phyloP scores from a whole-genome alignment of 805 yeast species.

The Saccharomyces cerevisiae region DNA sequence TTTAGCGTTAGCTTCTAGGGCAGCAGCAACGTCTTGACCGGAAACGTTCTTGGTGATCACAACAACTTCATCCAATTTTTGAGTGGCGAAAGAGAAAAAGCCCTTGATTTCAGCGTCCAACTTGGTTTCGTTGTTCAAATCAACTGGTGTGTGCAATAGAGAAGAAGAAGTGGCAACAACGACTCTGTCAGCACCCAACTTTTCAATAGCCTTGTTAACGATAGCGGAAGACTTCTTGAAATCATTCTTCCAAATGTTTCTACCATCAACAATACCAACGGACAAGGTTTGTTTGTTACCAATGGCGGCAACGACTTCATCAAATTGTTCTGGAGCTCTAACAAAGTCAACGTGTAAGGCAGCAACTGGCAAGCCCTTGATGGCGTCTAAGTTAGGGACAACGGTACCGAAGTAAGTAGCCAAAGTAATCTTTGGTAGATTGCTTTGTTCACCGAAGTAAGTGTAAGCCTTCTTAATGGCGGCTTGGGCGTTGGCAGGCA shows the following conservation, averaged over 20 bases:
- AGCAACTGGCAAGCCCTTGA: conserved; percentile 84
- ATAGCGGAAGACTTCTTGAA: conserved; percentile 75
- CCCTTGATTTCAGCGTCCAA: conserved; percentile 85
- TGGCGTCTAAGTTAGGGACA: conserved; percentile 87
- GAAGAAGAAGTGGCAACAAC: conserved; percentile 94
- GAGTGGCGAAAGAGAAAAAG: conserved; percentile 98
- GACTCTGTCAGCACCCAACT: conserved; percentile 80
- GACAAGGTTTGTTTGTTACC: conserved; percentile 71
- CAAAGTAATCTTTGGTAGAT: conserved; percentile 70
- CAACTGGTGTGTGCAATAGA: conserved; percentile 96
- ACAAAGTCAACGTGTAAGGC: conserved; percentile 96
- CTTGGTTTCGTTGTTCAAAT: conserved; percentile 85
- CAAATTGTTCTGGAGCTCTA: conserved; percentile 94
- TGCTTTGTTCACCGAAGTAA: conserved; percentile 55
- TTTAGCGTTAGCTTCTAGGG: conserved; percentile 76
- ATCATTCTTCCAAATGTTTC: conserved; percentile 99
- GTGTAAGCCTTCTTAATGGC: conserved; percentile 87
- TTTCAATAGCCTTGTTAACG: conserved; percentile 74
- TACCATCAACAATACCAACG: conserved; percentile 96
- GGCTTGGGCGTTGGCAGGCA: conserved; percentile 72
- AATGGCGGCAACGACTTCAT: conserved; percentile 63
- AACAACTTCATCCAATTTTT: conserved; percentile 89
- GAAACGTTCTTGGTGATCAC: conserved; percentile 79
- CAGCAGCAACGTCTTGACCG: conserved; percentile 70
- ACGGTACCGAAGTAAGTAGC: conserved; percentile 98